phyloP scores from a whole-genome alignment of 129 eudicot species.

The Ambrosia trifida region DNA sequence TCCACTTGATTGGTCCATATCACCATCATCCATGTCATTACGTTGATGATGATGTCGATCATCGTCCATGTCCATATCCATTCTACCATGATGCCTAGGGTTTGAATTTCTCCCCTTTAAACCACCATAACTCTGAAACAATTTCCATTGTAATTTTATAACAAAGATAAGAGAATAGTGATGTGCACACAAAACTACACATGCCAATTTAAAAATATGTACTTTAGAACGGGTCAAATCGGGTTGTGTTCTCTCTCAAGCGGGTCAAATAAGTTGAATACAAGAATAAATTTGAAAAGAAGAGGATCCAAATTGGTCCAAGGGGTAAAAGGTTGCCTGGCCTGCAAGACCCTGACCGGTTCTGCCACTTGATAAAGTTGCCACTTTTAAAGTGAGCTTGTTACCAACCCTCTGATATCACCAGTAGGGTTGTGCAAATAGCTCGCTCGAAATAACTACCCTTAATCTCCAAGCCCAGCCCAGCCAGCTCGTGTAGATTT shows the following conservation, averaged over 20 bases:
- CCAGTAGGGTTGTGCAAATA: too few species aligned
- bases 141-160: neutral
- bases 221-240: neutral
- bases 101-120: conserved; percentile 32
- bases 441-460: too few species aligned
- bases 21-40: conserved; percentile 30
- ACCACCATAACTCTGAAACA: conserved; percentile 26
- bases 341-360: neutral
- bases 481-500: too few species aligned
- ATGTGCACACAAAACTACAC: neutral
- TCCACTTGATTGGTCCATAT: conserved; percentile 38
- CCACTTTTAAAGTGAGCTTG: neutral
- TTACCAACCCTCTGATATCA: neutral
- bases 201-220: too few species aligned
- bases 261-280: neutral
- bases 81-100: conserved; percentile 33
- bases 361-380: neutral
- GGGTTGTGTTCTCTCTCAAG: neutral
- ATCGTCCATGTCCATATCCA: conserved; percentile 39
- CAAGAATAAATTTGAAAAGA: neutral
- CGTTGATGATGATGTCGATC: conserved; percentile 26
- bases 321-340: neutral
- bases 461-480: too few species aligned
- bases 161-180: neutral
- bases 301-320: neutral